Conservation (phyloP, 2,329 filamentous ascomycete species). For the Sarocladium oryzae region DNA sequence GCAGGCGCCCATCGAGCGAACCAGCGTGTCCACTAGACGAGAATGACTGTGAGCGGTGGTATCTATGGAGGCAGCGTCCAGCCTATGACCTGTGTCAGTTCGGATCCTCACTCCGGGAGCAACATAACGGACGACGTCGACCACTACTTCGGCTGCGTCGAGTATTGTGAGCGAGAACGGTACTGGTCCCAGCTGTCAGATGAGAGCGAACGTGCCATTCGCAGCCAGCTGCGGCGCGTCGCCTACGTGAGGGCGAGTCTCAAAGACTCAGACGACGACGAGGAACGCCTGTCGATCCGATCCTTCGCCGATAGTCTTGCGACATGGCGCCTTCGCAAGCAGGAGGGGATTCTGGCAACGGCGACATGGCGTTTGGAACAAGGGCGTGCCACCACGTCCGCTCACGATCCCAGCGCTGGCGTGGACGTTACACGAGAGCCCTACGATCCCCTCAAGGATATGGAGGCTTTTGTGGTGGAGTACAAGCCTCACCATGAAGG, state of each 20-base stretch:
- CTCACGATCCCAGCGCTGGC: background rate
- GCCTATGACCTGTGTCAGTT: background rate
- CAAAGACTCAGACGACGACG: too few relatives aligned
- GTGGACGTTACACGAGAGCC: background rate
- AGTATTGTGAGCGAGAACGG: background rate
- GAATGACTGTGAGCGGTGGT: too few relatives aligned
- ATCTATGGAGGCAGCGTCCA: too few relatives aligned
- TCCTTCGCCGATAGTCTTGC: too few relatives aligned
- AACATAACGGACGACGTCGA: background rate
- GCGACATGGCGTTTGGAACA: too few relatives aligned
- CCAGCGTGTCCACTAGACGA: too few relatives aligned
- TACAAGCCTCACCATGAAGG: background rate
- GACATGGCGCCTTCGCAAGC: too few relatives aligned
- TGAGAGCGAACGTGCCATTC: background rate
- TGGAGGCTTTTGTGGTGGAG: background rate
- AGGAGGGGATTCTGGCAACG: too few relatives aligned
- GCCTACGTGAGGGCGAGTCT: background rate
- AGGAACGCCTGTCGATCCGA: too few relatives aligned
- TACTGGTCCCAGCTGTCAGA: background rate
- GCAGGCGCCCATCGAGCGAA: too few relatives aligned
- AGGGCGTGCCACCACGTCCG: too few relatives aligned
- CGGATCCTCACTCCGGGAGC: background rate
- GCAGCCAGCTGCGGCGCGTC: background rate
- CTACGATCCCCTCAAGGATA: background rate
- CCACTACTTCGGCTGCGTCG: background rate